Conservation (phyloP, 2,329 filamentous ascomycete species). For the Fusarium sp. region DNA sequence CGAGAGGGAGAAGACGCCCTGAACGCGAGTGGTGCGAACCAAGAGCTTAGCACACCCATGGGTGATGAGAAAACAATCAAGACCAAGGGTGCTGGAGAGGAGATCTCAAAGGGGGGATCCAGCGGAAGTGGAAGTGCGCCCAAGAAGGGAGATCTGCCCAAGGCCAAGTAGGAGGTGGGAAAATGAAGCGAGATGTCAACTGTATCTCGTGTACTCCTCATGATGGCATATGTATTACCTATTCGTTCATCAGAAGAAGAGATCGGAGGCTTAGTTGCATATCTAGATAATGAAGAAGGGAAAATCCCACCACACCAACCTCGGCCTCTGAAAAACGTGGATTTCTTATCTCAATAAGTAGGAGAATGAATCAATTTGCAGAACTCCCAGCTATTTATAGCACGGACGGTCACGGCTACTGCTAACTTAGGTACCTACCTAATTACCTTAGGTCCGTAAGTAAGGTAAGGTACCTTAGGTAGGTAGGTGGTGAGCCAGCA, state of each 20-base stretch:
- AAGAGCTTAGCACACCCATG: slow-evolving; percentile 51
- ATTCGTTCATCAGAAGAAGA: not conserved
- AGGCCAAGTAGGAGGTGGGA: slow-evolving; percentile 8
- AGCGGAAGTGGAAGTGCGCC: slow-evolving; percentile 44
- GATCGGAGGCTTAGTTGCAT: not conserved
- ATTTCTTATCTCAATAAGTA: not conserved
- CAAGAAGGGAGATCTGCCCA: slow-evolving; percentile 41
- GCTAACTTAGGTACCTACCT: not conserved
- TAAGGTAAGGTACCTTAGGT: not conserved
- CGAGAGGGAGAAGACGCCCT: slow-evolving; percentile 45
- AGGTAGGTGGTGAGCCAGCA: not conserved
- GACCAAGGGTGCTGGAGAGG: slow-evolving; percentile 44
- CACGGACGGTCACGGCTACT: not conserved
- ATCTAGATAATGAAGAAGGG: not conserved
- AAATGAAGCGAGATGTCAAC: not conserved
- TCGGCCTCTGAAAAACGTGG: not conserved
- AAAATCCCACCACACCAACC: not conserved
- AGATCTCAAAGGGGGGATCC: slow-evolving; percentile 47
- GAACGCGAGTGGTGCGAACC: slow-evolving; percentile 55
- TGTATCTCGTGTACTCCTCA: not conserved
- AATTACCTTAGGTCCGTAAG: no score
- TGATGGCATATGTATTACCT: not conserved
- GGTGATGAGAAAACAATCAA: slow-evolving; percentile 48
- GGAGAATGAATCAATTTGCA: not conserved
- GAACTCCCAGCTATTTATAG: not conserved